These are phyloP conservation scores for Tubosaeta sp. DNA, from an alignment of 768 basidiomycete genomes.

Conservation along the genomic window DNA sequence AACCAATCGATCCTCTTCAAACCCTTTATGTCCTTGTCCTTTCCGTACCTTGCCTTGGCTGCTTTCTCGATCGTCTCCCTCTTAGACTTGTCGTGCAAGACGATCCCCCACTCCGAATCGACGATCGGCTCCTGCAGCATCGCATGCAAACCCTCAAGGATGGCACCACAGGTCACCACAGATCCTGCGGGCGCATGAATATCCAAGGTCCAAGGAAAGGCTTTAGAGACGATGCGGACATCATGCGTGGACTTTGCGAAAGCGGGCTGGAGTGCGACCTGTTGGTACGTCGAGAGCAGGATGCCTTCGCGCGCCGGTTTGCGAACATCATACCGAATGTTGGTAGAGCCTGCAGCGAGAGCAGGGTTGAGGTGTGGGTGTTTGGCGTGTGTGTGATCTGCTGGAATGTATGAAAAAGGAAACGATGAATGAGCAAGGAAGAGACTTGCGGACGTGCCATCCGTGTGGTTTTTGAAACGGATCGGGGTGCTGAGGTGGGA, in stretches of 20 bases:
- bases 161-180: slow-evolving; percentile 42
- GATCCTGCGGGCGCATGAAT: slow-evolving; percentile 36
- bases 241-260: slow-evolving; percentile 30
- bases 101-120: slow-evolving; percentile 68
- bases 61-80: slow-evolving; percentile 46
- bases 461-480: slow-evolving; percentile 9
- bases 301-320: slow-evolving; percentile 41
- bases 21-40: slow-evolving; percentile 26
- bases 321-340: slow-evolving; percentile 47
- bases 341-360: slow-evolving; percentile 49
- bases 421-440: not conserved
- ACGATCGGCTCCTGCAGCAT: slow-evolving; percentile 49
- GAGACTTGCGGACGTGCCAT: slow-evolving; percentile 16
- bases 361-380: slow-evolving; percentile 51
- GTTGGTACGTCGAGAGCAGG: slow-evolving; percentile 38
- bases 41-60: slow-evolving; percentile 44
- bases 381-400: slow-evolving; percentile 31
- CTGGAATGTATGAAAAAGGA: slow-evolving; percentile 7
- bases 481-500: slow-evolving; percentile 20
- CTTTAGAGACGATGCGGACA: slow-evolving; percentile 53
- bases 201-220: slow-evolving; percentile 65
- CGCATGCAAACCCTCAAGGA: slow-evolving; percentile 52
- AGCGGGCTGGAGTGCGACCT: slow-evolving; percentile 35
- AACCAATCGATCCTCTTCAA: slow-evolving; percentile 61
- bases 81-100: slow-evolving; percentile 40